A percentile compares a stretch with the other conserved stretches of the same genome.
These are phyloP conservation scores for Piloderma croceum DNA, from an alignment of 768 basidiomycete species.

Conservation along the genomic window DNA sequence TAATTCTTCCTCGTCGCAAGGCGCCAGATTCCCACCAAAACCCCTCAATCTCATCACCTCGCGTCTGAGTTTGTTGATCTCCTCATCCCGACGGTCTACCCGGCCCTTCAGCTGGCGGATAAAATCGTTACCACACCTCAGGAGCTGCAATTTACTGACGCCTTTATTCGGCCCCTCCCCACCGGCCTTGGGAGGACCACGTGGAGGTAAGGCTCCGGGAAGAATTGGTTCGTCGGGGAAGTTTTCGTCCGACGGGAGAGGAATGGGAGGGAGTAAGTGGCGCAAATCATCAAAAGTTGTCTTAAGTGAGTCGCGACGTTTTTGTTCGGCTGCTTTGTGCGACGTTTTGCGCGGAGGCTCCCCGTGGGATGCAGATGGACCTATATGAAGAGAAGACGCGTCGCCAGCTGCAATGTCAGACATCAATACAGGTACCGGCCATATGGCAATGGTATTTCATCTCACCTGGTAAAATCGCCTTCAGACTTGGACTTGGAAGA, in stretches of 20 bases:
- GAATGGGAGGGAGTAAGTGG: constrained; percentile 79
- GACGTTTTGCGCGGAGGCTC: constrained; percentile 63
- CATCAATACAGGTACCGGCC: neutral
- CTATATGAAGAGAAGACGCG: constrained; percentile 10
- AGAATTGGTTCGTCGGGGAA: constrained; percentile 68
- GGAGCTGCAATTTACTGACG: constrained; percentile 87
- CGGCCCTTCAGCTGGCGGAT: constrained; percentile 72
- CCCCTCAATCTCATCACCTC: constrained; percentile 60
- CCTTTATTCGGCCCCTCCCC: constrained; percentile 92
- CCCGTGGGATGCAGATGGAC: constrained; percentile 21
- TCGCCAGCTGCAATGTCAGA: constrained; percentile 16
- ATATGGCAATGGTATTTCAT: neutral
- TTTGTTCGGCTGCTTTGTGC: constrained; percentile 96
- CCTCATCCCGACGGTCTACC: constrained; percentile 74
- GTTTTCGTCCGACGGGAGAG: constrained; percentile 70
- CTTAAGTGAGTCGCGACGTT: constrained; percentile 93
- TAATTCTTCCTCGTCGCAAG: constrained; percentile 26
- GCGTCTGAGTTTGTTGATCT: constrained; percentile 59
- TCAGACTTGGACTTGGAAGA: constrained; percentile 48
- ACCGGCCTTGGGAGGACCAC: constrained; percentile 80
- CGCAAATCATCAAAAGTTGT: constrained; percentile 87
- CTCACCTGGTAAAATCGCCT: constrained; percentile 70
- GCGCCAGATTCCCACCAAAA: constrained; percentile 25
- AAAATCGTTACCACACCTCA: constrained; percentile 88
- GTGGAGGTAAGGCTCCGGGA: constrained; percentile 84